A percentile compares a stretch with the other conserved stretches of the same genome.
These are phyloP conservation scores for Penicillium robsamsonii DNA, from an alignment of 495 filamentous ascomycete genomes.

Conservation along the genomic window DNA sequence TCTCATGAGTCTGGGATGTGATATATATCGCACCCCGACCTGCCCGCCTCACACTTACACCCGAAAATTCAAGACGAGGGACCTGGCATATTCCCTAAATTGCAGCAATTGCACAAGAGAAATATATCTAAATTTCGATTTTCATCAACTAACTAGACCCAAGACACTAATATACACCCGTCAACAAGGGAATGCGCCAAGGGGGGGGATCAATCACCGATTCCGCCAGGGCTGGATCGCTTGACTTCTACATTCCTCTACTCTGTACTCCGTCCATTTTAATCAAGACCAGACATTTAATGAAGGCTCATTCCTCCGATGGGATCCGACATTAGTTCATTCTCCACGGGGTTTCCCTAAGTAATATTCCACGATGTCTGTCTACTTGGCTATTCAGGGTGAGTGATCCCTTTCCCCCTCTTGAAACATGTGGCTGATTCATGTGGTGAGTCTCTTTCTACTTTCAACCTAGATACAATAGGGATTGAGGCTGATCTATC, in stretches of 20 bases:
- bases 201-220: not conserved
- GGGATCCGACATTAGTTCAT: not conserved
- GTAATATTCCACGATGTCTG: not conserved
- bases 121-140: not conserved
- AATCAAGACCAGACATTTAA: not conserved
- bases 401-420: not conserved
- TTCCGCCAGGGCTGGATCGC: not conserved
- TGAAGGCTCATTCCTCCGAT: conserved; percentile 7
- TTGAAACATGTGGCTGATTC: conserved; percentile 12
- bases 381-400: not conserved
- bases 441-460: not conserved
- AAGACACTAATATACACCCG: not conserved
- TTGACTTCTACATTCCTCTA: conserved; percentile 4
- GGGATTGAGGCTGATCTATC: conserved; percentile 5
- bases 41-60: not conserved
- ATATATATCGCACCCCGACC: not conserved
- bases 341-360: not conserved
- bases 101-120: not conserved
- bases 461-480: not conserved
- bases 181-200: not conserved
- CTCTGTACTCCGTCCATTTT: not conserved
- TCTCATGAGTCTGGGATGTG: not conserved
- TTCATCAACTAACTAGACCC: not conserved
- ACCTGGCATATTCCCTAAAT: no score
- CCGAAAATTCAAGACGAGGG: not conserved